Evolutionary conservation across 2,329 filamentous ascomycete species (phyloP).

Genomic region (Xylaria sp.): DNA sequence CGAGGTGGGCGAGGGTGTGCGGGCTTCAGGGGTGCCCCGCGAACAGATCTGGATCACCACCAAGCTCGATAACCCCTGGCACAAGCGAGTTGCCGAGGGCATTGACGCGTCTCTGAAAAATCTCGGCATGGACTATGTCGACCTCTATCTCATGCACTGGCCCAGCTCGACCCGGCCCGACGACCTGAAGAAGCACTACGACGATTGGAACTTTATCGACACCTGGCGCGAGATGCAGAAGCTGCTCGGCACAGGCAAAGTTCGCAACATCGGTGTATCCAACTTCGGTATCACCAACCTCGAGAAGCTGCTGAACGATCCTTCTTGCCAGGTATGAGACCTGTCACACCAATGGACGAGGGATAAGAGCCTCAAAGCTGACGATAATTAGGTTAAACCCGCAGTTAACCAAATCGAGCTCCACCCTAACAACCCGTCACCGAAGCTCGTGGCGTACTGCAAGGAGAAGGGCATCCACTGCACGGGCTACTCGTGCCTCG

Average conservation of each 20-base stretch:
- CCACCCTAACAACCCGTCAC: slow-evolving; percentile 84
- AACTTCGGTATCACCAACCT: slow-evolving; percentile 87
- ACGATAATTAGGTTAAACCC: slow-evolving; percentile 59
- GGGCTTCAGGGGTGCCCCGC: slow-evolving; percentile 71
- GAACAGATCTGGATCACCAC: slow-evolving; percentile 78
- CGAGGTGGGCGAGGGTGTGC: slow-evolving; percentile 74
- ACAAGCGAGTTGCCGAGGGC: slow-evolving; percentile 74
- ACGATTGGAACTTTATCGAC: slow-evolving; percentile 85
- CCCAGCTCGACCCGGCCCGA: slow-evolving; percentile 71
- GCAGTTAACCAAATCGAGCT: slow-evolving; percentile 87
- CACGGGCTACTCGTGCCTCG: slow-evolving; percentile 80
- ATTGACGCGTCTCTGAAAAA: slow-evolving; percentile 69
- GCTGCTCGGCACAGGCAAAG: slow-evolving; percentile 75
- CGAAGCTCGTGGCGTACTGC: slow-evolving; percentile 80
- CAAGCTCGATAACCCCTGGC: slow-evolving; percentile 85
- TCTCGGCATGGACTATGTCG: slow-evolving; percentile 73
- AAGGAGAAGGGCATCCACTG: slow-evolving; percentile 78
- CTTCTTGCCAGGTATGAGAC: slow-evolving; percentile 66
- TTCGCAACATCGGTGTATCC: slow-evolving; percentile 84
- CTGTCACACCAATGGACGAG: slow-evolving; percentile 11
- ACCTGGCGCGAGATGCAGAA: slow-evolving; percentile 81
- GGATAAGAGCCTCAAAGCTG: not conserved
- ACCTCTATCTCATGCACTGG: slow-evolving; percentile 80
- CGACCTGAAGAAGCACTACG: slow-evolving; percentile 73
- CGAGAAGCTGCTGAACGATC: slow-evolving; percentile 77